A percentile compares a stretch with the other conserved stretches of the same genome.
Evolutionary conservation across 2,329 filamentous ascomycete species (phyloP).

Genomic region (Exophiala dermatitidis): DNA sequence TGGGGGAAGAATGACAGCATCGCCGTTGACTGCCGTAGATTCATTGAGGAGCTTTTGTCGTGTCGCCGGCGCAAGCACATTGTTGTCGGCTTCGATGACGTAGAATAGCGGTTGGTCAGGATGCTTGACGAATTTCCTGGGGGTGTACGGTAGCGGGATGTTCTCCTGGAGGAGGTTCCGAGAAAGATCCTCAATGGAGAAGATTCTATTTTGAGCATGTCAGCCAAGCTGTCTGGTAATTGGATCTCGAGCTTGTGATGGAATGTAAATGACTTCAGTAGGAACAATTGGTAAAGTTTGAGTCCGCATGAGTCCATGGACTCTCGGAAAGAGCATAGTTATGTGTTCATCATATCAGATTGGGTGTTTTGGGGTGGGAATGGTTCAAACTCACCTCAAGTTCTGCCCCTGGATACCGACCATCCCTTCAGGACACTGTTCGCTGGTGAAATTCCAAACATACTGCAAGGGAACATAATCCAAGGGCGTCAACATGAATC

Average conservation of each 20-base stretch:
- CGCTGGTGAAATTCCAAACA: constrained; percentile 93
- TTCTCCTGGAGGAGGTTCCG: constrained; percentile 82
- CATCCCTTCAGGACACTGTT: constrained; percentile 88
- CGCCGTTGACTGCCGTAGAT: constrained; percentile 62
- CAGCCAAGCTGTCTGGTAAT: not conserved
- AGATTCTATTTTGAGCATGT: constrained; percentile 55
- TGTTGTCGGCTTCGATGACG: constrained; percentile 87
- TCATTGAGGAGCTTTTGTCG: constrained; percentile 67
- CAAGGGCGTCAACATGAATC: constrained; percentile 85
- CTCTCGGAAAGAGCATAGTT: constrained; percentile 38
- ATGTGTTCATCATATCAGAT: constrained; percentile 55
- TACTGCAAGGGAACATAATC: constrained; percentile 84
- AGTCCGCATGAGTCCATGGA: constrained; percentile 39
- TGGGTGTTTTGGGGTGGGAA: constrained; percentile 3
- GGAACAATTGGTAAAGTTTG: constrained; percentile 81
- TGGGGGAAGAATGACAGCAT: constrained; percentile 62
- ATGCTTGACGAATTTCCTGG: constrained; percentile 77
- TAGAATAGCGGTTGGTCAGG: constrained; percentile 87
- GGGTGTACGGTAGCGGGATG: constrained; percentile 82
- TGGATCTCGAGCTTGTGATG: not conserved
- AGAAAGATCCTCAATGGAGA: constrained; percentile 78
- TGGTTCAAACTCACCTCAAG: constrained; percentile 57
- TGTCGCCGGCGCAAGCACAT: constrained; percentile 75
- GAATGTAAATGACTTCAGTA: constrained; percentile 57
- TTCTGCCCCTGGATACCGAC: constrained; percentile 88